Base-by-base conservation (phyloP, 192 early-diverging fungal species). In the Entomortierella beljakovae region DNA sequence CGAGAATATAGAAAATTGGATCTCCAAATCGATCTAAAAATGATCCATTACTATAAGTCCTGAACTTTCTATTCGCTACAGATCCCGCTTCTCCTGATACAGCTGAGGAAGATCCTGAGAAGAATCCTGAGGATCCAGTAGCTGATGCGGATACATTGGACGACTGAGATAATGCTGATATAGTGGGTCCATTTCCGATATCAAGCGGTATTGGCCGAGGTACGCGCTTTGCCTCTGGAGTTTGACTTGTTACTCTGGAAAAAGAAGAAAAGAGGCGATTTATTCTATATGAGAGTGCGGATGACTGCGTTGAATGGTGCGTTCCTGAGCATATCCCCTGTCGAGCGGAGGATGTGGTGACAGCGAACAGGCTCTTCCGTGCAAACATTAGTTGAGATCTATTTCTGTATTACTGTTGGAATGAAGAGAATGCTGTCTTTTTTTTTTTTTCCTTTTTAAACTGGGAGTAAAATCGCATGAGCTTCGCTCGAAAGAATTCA, bases 201-300 rank as follows among this genome's bases (percentile, higher is more conserved):
- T 77, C 73, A 35, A 77, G 66, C 32, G 73, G 73, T 28, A 77
- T 77, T 6, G 73, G 73, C 1, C 60, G 65, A 22, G 73, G 73
- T 9, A 58, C 59, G 15, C 60, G 73, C 3, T 58, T 15, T 1
- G 57, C 46, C 29, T 74, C 59, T 66, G 64, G 15, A 0, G 52
- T 34, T 22, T 51, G 29, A 20, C 23, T 3, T 25, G 29, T 31
- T 1, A 54, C 10, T 28, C 20, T 29, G 16, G 65, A 23, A n/a
- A n/a, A n/a, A 0, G 53, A 46, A 40, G 65, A 68, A n/a, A 48
- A 48, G 3, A 68, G 32, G 32, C 63, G 51, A 28, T 7, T 43
- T 52, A 50, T 63, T 33, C 48, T 46, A 16, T 40, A 58, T 11
- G 57, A 58, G n/a, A 58, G 37, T 6, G 57, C 57, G 18, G 57